Evolutionary conservation across 208 protist genomes (phyloP).

Genomic region (Angomonas ambiguus): DNA sequence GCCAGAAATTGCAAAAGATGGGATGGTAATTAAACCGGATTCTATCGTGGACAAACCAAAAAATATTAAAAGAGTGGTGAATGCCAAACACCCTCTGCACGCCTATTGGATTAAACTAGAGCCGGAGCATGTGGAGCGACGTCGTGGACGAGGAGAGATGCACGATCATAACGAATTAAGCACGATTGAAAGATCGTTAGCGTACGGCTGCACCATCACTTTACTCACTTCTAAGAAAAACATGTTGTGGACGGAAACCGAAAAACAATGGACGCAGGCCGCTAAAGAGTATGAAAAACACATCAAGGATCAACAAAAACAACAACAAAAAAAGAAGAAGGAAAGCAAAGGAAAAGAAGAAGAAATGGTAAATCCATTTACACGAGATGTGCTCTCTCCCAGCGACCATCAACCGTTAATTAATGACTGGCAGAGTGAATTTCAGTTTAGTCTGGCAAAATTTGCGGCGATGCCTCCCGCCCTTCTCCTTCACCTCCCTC

Average conservation of each 20-base stretch:
- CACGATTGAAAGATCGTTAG: neutral
- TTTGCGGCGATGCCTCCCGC: neutral
- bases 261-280: neutral
- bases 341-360: neutral
- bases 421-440: neutral
- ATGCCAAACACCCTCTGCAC: neutral
- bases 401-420: neutral
- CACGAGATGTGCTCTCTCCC: neutral
- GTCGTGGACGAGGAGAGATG: neutral
- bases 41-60: neutral
- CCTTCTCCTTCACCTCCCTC: neutral
- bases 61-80: neutral
- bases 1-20: neutral
- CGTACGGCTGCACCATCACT: neutral
- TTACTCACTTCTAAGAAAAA: neutral
- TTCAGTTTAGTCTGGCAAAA: neutral
- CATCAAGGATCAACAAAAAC: neutral
- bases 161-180: neutral
- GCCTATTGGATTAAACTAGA: constrained; percentile 4
- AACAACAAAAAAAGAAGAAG: neutral
- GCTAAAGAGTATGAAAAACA: neutral
- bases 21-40: neutral
- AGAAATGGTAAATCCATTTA: constrained; percentile 2
- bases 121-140: neutral
- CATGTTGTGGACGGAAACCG: neutral